Percentiles rank a stretch among this genome's conserved stretches.
phyloP scores from a whole-genome alignment of 345 rosid genomes.

The Corchorus olitorius region DNA sequence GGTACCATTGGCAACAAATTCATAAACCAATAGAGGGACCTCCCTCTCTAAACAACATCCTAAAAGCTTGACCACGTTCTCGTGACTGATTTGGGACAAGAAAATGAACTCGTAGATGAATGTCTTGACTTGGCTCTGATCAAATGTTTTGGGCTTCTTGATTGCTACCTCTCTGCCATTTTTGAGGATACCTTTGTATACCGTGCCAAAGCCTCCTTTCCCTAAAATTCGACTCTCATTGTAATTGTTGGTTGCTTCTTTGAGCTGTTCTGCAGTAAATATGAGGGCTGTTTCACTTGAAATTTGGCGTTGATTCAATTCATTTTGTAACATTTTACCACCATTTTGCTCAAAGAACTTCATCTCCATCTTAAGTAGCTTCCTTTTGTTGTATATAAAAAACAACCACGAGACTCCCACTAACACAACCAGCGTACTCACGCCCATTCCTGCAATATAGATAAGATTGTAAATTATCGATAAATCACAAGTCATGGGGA shows the following conservation, averaged over 20 bases:
- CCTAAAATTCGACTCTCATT: constrained; percentile 35
- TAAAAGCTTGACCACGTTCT: constrained; percentile 42
- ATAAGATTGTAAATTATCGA: no score
- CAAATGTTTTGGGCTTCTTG: constrained; percentile 41
- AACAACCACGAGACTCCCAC: background rate
- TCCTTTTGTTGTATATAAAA: constrained; percentile 18
- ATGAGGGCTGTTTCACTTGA: constrained; percentile 26
- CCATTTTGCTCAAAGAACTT: constrained; percentile 33
- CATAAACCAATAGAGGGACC: constrained; percentile 48
- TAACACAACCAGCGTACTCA: background rate
- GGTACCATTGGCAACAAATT: constrained; percentile 41
- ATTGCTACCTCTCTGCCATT: constrained; percentile 39
- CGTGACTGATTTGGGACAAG: constrained; percentile 44
- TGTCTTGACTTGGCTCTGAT: constrained; percentile 40
- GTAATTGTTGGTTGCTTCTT: constrained; percentile 43
- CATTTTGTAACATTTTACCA: constrained; percentile 40
- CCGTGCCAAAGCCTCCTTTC: constrained; percentile 44
- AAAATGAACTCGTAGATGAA: constrained; percentile 52
- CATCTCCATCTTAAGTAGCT: constrained; percentile 19
- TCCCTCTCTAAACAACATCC: constrained; percentile 50
- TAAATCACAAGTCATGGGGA: no score
- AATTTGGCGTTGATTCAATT: constrained; percentile 12
- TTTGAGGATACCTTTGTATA: constrained; percentile 41
- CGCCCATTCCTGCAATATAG: background rate
- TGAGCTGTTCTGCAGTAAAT: constrained; percentile 36